Percentiles rank a stretch among this genome's conserved stretches.
These are phyloP conservation scores for Golubevia sp. DNA, from an alignment of 1,284 basidiomycete genomes.

Conservation along the genomic window DNA sequence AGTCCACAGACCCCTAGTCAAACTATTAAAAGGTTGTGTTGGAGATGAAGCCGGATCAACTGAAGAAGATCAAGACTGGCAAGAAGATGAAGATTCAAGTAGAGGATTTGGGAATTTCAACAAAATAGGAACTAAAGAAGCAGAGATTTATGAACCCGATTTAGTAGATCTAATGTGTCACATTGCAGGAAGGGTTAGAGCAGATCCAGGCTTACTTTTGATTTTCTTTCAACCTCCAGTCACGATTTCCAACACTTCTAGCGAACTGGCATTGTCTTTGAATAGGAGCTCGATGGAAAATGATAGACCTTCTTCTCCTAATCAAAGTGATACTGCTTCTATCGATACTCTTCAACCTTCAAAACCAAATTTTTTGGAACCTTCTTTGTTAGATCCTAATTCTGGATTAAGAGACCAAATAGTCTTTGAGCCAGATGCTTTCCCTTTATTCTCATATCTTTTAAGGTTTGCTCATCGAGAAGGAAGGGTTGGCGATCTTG, in stretches of 20 bases:
- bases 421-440: slow-evolving; percentile 16
- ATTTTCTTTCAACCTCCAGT: slow-evolving; percentile 34
- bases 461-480: slow-evolving; percentile 93
- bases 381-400: neutral
- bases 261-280: slow-evolving; percentile 1
- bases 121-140: neutral
- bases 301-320: neutral
- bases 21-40: slow-evolving; percentile 70
- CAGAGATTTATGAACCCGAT: slow-evolving; percentile 6
- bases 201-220: slow-evolving; percentile 40
- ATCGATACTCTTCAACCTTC: slow-evolving; percentile 19
- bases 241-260: no score
- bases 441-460: slow-evolving; percentile 79
- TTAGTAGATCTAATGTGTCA: slow-evolving; percentile 52
- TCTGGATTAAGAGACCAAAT: slow-evolving; percentile 9
- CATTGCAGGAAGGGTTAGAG: slow-evolving; percentile 44
- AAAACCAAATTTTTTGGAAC: slow-evolving; percentile 26
- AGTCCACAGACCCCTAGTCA: slow-evolving; percentile 78
- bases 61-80: slow-evolving; percentile 65
- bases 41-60: slow-evolving; percentile 3
- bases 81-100: slow-evolving; percentile 71
- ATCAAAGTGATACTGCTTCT: neutral
- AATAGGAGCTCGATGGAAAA: neutral
- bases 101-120: neutral
- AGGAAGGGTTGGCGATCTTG: slow-evolving; percentile 89